Evolutionary conservation across 2,329 filamentous ascomycete genomes (phyloP).

Genomic region (Cercospora zeae-maydis): DNA sequence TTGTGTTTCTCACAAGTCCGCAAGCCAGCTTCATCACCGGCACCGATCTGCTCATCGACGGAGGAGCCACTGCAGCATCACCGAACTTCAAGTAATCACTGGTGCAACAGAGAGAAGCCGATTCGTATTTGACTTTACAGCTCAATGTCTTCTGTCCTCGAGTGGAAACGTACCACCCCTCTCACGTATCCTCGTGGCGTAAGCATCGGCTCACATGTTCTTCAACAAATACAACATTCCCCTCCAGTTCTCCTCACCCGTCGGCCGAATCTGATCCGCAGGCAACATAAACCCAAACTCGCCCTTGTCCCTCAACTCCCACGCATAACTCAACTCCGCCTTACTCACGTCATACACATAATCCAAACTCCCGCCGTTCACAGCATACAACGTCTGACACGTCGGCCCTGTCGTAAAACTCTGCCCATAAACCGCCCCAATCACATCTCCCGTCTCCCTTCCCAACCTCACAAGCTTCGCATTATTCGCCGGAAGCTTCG

Average conservation of each 20-base stretch:
- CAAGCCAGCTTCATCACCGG: slow-evolving; percentile 8
- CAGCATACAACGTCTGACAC: slow-evolving; percentile 54
- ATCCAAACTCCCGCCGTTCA: slow-evolving; percentile 11
- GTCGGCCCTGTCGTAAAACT: slow-evolving; percentile 26
- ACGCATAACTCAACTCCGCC: slow-evolving; percentile 13
- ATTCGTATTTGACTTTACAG: not conserved
- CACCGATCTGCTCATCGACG: slow-evolving; percentile 10
- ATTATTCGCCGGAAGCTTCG: slow-evolving; percentile 37
- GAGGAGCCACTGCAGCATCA: not conserved
- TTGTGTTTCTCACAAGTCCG: slow-evolving; percentile 36
- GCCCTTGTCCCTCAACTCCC: slow-evolving; percentile 8
- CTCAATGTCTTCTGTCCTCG: too few relatives aligned
- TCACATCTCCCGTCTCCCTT: slow-evolving; percentile 49
- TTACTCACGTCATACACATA: slow-evolving; percentile 15
- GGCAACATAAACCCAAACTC: slow-evolving; percentile 1
- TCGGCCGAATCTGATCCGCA: not conserved
- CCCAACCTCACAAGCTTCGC: slow-evolving; percentile 54
- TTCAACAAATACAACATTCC: slow-evolving; percentile 3
- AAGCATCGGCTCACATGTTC: slow-evolving; percentile 3
- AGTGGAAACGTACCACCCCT: too few relatives aligned
- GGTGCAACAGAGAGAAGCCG: too few relatives aligned
- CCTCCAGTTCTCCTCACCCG: not conserved
- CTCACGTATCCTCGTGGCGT: too few relatives aligned
- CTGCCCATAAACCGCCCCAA: slow-evolving; percentile 49
- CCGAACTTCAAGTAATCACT: not conserved